These are phyloP conservation scores for Sesbania bispinosa DNA, from an alignment of 306 rosid species.

Conservation along the genomic window DNA sequence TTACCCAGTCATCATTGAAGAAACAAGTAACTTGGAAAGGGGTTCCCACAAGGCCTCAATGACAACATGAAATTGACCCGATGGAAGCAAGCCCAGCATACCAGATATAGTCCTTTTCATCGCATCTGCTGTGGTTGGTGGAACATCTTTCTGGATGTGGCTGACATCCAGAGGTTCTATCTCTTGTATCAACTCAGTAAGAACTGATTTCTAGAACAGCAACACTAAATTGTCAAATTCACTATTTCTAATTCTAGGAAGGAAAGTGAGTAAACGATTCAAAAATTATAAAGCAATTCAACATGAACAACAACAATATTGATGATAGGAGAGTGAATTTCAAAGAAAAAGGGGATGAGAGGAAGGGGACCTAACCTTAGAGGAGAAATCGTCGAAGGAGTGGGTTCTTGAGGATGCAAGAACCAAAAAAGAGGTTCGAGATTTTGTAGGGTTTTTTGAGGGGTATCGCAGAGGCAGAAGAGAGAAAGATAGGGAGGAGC, in stretches of 20 bases:
- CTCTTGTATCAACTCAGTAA: constrained; percentile 75
- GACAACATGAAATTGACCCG: constrained; percentile 80
- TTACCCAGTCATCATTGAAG: constrained; percentile 97
- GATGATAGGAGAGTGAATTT: neutral
- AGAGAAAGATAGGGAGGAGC: constrained; percentile 17
- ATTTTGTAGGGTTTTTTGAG: constrained; percentile 24
- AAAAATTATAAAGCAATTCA: no score
- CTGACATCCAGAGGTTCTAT: constrained; percentile 91
- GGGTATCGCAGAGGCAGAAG: neutral
- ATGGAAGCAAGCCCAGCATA: constrained; percentile 93
- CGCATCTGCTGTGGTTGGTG: constrained; percentile 80
- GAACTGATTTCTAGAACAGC: constrained; percentile 58
- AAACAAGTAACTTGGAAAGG: constrained; percentile 78
- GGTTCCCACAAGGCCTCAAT: constrained; percentile 94
- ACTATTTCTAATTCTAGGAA: no score
- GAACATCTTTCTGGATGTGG: constrained; percentile 83
- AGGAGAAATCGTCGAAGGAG: constrained; percentile 50
- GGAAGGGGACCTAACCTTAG: constrained; percentile 46
- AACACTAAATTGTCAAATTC: constrained; percentile 13
- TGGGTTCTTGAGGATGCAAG: constrained; percentile 55
- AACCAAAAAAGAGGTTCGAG: constrained; percentile 34
- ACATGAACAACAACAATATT: no score
- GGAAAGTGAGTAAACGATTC: no score
- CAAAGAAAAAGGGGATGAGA: no score
- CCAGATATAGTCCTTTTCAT: constrained; percentile 96